Percentiles rank a stretch among this genome's conserved stretches.
These are phyloP conservation scores for Pisolithus tinctorius DNA, from an alignment of 768 basidiomycete genomes.

Conservation along the genomic window DNA sequence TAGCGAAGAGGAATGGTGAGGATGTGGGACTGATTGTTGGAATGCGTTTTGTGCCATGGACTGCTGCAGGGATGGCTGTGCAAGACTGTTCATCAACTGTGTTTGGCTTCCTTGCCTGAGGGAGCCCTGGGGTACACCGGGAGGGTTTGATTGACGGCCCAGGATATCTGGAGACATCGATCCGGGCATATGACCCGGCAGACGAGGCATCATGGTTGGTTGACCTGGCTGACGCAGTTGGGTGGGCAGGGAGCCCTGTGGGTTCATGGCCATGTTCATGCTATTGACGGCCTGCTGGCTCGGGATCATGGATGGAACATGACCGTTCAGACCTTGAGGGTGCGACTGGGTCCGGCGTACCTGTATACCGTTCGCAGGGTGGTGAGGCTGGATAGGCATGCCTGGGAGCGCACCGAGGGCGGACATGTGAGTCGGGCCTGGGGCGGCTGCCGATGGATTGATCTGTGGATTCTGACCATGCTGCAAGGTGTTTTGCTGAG, in stretches of 20 bases:
- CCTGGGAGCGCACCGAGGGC: conserved; percentile 32
- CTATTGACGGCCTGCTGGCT: conserved; percentile 29
- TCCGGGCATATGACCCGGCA: conserved; percentile 26
- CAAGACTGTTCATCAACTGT: conserved; percentile 42
- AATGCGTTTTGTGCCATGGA: conserved; percentile 26
- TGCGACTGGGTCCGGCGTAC: conserved; percentile 56
- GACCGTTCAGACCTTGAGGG: conserved; percentile 39
- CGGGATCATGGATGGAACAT: conserved; percentile 30
- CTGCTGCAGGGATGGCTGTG: conserved; percentile 29
- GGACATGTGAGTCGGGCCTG: conserved; percentile 22
- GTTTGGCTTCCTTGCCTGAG: conserved; percentile 38
- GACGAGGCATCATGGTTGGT: conserved; percentile 26
- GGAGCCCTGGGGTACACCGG: conserved; percentile 36
- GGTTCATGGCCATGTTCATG: conserved; percentile 41
- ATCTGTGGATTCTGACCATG: conserved; percentile 32
- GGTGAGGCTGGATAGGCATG: conserved; percentile 37
- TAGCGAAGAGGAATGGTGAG: conserved; percentile 24
- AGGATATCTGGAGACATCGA: conserved; percentile 41
- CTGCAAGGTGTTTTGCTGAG: conserved; percentile 32
- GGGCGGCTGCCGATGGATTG: conserved; percentile 22
- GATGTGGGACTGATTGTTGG: conserved; percentile 19
- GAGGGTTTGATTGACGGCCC: conserved; percentile 33
- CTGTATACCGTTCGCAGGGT: conserved; percentile 27
- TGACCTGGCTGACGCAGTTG: conserved; percentile 32
- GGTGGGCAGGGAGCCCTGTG: conserved; percentile 34